Percentiles rank a stretch among this genome's conserved stretches.
Conservation (phyloP, 345 rosid species). For the Populus euphratica region DNA sequence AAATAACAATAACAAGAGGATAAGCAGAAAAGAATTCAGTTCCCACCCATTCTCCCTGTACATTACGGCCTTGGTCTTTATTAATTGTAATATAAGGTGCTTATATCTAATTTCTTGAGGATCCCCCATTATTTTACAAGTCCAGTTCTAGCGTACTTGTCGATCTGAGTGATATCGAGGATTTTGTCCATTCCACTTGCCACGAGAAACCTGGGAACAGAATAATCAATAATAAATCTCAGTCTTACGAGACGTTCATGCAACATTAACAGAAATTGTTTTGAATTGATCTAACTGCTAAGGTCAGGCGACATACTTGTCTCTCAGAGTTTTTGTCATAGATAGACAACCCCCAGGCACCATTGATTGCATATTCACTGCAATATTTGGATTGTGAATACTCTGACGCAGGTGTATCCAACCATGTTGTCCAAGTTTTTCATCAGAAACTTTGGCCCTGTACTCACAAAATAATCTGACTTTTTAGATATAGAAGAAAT, state of each 20-base stretch:
- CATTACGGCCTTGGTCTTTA: too few species aligned
- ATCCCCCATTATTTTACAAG: not conserved
- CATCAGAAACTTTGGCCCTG: constrained; percentile 66
- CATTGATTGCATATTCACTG: constrained; percentile 72
- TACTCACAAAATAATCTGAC: not conserved
- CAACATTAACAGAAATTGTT: not conserved
- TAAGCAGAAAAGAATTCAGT: too few species aligned
- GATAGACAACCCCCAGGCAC: constrained; percentile 59
- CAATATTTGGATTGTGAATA: constrained; percentile 84
- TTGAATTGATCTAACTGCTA: not conserved
- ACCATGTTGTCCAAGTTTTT: constrained; percentile 54
- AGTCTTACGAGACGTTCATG: not conserved
- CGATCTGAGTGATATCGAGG: constrained; percentile 58
- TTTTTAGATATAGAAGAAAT: too few species aligned
- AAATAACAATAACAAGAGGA: too few species aligned
- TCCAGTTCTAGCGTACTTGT: constrained; percentile 34
- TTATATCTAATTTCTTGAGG: not conserved
- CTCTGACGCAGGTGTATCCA: constrained; percentile 92
- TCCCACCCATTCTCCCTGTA: too few species aligned
- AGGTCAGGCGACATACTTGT: constrained; percentile 37
- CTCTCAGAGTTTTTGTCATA: constrained; percentile 49
- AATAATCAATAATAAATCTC: not conserved
- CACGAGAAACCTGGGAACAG: constrained; percentile 54
- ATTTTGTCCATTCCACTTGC: constrained; percentile 56
- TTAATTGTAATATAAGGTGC: too few species aligned